Conservation (phyloP, 352 stramenopile species). For the Phytophthora sp. region DNA sequence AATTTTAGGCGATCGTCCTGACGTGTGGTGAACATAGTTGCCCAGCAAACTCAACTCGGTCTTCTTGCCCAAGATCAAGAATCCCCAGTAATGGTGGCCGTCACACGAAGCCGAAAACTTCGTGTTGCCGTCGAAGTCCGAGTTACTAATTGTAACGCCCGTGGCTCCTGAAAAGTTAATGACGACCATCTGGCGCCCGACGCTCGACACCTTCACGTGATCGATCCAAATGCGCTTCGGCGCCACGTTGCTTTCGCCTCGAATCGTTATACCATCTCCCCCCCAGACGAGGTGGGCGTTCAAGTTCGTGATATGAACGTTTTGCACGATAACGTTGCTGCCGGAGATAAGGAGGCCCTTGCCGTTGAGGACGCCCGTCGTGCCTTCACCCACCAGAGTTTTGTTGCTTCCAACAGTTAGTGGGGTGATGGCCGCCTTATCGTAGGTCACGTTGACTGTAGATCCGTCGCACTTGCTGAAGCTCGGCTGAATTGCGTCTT, state of each 20-base stretch:
- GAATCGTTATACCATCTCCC: conserved; percentile 28
- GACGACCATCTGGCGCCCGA: conserved; percentile 42
- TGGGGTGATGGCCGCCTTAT: conserved; percentile 7
- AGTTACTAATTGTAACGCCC: no score
- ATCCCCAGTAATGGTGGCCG: no score
- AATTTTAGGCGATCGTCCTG: conserved; percentile 40
- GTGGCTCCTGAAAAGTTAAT: no score
- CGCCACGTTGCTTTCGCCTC: not conserved
- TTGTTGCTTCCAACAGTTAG: conserved; percentile 5
- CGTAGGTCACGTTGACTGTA: conserved; percentile 21
- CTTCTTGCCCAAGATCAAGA: no score
- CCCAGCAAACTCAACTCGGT: no score
- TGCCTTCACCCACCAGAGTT: conserved; percentile 3
- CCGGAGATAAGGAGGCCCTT: no score
- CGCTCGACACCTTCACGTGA: conserved; percentile 37
- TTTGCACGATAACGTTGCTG: no score
- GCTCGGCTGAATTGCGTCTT: conserved; percentile 48
- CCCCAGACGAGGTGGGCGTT: conserved; percentile 34
- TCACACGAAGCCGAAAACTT: no score
- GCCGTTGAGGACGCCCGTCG: no score
- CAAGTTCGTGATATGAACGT: no score
- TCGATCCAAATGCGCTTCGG: conserved; percentile 27
- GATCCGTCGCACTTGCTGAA: conserved; percentile 36
- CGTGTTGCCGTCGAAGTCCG: no score
- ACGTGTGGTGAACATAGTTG: conserved; percentile 33